phyloP scores from a whole-genome alignment of 1,284 basidiomycete genomes.

The Malassezia dermatis region DNA sequence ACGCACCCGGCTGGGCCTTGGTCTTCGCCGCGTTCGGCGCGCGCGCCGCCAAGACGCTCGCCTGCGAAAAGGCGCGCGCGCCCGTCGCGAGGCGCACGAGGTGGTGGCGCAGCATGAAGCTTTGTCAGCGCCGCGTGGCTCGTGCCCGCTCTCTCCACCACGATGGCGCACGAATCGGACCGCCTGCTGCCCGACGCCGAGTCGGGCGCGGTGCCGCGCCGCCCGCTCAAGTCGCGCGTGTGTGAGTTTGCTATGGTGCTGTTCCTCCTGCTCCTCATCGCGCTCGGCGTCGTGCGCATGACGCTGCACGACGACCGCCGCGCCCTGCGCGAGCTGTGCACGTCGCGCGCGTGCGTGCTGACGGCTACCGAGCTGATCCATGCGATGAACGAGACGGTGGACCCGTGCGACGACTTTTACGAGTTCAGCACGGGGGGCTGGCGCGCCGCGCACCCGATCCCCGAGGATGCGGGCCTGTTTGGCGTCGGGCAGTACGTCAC shows the following conservation, averaged over 20 bases:
- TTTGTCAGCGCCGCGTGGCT: not conserved
- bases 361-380: slow-evolving; percentile 72
- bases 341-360: slow-evolving; percentile 68
- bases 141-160: too few relatives aligned
- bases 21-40: not conserved
- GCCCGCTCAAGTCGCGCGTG: not conserved
- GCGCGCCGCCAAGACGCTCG: not conserved
- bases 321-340: slow-evolving; percentile 53
- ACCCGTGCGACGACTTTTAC: slow-evolving; percentile 94
- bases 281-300: not conserved
- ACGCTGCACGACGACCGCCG: slow-evolving; percentile 2
- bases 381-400: slow-evolving; percentile 66
- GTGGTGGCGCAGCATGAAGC: not conserved
- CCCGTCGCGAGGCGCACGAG: not conserved
- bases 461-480: slow-evolving; percentile 51
- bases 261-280: not conserved
- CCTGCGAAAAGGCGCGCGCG: not conserved
- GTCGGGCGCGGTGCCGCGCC: not conserved
- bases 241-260: not conserved
- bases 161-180: not conserved
- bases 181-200: not conserved
- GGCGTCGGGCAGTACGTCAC: slow-evolving; percentile 46
- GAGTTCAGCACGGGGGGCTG: slow-evolving; percentile 57
- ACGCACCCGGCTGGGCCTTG: not conserved
- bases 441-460: slow-evolving; percentile 33